phyloP scores from a whole-genome alignment of 2,329 filamentous ascomycete genomes.

The Fusarium mundagurra region DNA sequence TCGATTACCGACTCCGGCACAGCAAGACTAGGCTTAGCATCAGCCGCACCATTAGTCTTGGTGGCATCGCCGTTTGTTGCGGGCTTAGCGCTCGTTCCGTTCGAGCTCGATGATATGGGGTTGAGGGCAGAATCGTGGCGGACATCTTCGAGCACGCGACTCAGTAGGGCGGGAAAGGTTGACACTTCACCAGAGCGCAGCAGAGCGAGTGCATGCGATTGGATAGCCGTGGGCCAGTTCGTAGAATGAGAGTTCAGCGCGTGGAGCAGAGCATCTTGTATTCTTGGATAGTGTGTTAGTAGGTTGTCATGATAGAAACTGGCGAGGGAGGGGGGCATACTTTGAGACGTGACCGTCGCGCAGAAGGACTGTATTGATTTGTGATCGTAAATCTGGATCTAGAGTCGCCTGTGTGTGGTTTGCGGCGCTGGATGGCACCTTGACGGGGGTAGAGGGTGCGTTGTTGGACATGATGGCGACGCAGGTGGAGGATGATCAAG shows the following conservation, averaged over 20 bases:
- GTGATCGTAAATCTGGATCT: slow-evolving; percentile 69
- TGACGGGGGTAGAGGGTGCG: slow-evolving; percentile 64
- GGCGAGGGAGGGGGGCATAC: slow-evolving; percentile 50
- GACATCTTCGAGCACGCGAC: slow-evolving; percentile 70
- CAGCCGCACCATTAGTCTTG: slow-evolving; percentile 42
- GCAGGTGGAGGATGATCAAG: neutral
- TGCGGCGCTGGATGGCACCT: slow-evolving; percentile 68
- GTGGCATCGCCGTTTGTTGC: slow-evolving; percentile 45
- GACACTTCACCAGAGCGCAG: slow-evolving; percentile 68
- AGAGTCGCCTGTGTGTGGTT: slow-evolving; percentile 69
- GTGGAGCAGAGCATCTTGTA: slow-evolving; percentile 72
- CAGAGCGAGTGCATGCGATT: slow-evolving; percentile 67
- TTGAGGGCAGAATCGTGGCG: slow-evolving; percentile 56
- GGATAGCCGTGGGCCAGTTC: slow-evolving; percentile 71
- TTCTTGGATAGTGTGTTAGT: slow-evolving; percentile 49
- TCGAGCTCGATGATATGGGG: slow-evolving; percentile 40
- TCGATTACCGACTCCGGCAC: slow-evolving; percentile 69
- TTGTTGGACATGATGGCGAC: slow-evolving; percentile 55
- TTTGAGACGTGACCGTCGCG: slow-evolving; percentile 68
- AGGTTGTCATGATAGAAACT: neutral
- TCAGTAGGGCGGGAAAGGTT: slow-evolving; percentile 69
- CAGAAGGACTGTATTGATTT: slow-evolving; percentile 69
- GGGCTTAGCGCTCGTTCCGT: slow-evolving; percentile 46
- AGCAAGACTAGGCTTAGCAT: slow-evolving; percentile 56
- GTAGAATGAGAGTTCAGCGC: slow-evolving; percentile 66